Percentiles rank a stretch among this genome's conserved stretches.
Conservation (phyloP, 805 yeast species). For the Starmerella gropengiesseri region DNA sequence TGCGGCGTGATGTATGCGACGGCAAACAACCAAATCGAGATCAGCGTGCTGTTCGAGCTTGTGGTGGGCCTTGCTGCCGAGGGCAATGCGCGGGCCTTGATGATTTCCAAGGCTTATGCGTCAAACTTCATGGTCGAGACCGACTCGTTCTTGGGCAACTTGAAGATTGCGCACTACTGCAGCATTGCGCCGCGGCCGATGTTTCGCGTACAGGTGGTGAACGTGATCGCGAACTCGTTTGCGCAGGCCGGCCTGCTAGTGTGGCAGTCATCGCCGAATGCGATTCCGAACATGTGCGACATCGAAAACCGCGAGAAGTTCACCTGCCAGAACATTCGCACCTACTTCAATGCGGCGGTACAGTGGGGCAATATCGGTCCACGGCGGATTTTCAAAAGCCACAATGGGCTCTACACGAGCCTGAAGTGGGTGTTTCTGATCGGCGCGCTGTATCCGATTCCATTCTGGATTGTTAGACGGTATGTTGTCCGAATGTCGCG, state of each 20-base stretch:
- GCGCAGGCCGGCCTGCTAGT: conserved; percentile 27
- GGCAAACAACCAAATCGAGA: conserved; percentile 40
- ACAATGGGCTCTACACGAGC: conserved; percentile 9
- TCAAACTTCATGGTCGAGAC: conserved; percentile 56
- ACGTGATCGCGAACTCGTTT: conserved; percentile 23
- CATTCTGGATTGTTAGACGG: conserved; percentile 54
- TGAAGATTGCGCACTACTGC: conserved; percentile 45
- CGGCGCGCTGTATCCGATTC: conserved; percentile 45
- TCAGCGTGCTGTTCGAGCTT: conserved; percentile 40
- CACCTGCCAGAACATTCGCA: conserved; percentile 17
- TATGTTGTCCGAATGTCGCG: conserved; percentile 23
- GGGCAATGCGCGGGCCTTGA: conserved; percentile 44
- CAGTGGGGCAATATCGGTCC: conserved; percentile 47
- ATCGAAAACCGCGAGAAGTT: conserved; percentile 23
- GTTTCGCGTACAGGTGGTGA: conserved; percentile 38
- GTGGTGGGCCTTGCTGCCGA: conserved; percentile 47
- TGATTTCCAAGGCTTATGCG: conserved; percentile 42
- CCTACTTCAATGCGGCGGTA: conserved; percentile 40
- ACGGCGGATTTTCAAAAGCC: conserved; percentile 4
- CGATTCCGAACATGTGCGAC: conserved; percentile 31
- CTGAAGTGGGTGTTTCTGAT: conserved; percentile 38
- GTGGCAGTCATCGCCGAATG: conserved; percentile 29
- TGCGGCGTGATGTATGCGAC: conserved; percentile 38
- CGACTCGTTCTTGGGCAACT: conserved; percentile 44
- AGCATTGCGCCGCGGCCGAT: conserved; percentile 49